These are phyloP conservation scores for Aspergillus brasiliensis DNA, from an alignment of 2,329 filamentous ascomycete species.

Conservation along the genomic window DNA sequence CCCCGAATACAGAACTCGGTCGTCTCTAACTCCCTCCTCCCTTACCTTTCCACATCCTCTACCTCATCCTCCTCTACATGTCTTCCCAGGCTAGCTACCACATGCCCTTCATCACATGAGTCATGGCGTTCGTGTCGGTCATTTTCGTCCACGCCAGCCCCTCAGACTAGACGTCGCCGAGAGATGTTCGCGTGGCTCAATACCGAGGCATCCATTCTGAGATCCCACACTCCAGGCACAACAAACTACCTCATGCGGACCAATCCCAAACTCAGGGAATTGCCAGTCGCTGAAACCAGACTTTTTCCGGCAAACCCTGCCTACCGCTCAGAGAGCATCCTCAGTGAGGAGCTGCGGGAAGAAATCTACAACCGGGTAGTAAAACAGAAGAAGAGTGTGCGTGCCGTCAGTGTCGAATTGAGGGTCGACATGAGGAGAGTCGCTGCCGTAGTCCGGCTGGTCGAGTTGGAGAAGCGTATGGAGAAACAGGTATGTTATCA, in stretches of 20 bases:
- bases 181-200: constrained; percentile 63
- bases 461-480: constrained; percentile 83
- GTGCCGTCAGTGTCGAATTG: constrained; percentile 74
- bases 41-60: constrained; percentile 34
- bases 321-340: constrained; percentile 71
- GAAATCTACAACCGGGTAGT: constrained; percentile 72
- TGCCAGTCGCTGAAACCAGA: neutral
- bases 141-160: constrained; percentile 36
- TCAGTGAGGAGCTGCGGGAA: constrained; percentile 72
- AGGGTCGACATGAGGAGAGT: constrained; percentile 81
- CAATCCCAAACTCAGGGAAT: constrained; percentile 14
- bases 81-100: constrained; percentile 7
- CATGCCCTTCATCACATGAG: constrained; percentile 12
- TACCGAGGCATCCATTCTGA: constrained; percentile 33
- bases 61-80: constrained; percentile 23
- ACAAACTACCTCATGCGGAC: constrained; percentile 33
- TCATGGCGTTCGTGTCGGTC: constrained; percentile 29
- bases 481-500: constrained; percentile 65
- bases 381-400: constrained; percentile 66
- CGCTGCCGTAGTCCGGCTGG: constrained; percentile 80
- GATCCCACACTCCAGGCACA: constrained; percentile 33
- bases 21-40: constrained; percentile 37
- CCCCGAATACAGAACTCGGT: constrained; percentile 42
- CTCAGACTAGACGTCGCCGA: constrained; percentile 54
- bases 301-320: constrained; percentile 70